Conservation (phyloP, 2,329 filamentous ascomycete genomes). For the Microcyclosporella mali region DNA sequence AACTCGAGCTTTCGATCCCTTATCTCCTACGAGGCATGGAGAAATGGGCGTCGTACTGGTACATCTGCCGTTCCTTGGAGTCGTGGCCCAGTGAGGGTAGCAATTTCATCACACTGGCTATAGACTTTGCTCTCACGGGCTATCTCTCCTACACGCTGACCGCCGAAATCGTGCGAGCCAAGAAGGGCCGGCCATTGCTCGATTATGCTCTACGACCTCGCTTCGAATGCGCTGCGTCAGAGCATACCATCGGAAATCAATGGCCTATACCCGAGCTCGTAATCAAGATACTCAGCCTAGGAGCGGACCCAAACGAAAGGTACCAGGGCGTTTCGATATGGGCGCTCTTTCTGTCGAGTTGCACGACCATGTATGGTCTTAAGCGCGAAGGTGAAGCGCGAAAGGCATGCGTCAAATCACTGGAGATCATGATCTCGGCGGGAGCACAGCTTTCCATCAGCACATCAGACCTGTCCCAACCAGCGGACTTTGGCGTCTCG, state of each 20-base stretch:
- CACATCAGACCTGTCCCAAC: no score
- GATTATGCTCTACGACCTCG: conserved; percentile 3
- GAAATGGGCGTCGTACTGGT: not conserved
- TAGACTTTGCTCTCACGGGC: conserved; percentile 3
- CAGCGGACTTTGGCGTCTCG: no score
- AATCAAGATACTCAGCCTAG: not conserved
- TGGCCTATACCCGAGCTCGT: conserved; percentile 2
- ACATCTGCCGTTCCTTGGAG: conserved; percentile 1
- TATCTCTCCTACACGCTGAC: conserved; percentile 1
- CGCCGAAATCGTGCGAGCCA: not conserved
- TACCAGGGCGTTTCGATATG: not conserved
- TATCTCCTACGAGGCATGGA: no score
- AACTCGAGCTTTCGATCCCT: no score
- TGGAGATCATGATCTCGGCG: no score
- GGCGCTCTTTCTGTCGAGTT: conserved; percentile 1
- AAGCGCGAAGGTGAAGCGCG: no score
- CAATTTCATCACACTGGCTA: not conserved
- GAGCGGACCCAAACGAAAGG: conserved; percentile 4
- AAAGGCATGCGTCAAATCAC: no score
- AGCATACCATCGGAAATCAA: not conserved
- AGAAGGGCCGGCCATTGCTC: conserved; percentile 2
- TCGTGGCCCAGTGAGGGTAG: not conserved
- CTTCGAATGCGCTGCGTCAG: not conserved
- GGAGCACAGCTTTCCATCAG: no score
- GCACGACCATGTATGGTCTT: no score